Conservation (phyloP, 352 stramenopile species). For the Phytophthora hybrid region DNA sequence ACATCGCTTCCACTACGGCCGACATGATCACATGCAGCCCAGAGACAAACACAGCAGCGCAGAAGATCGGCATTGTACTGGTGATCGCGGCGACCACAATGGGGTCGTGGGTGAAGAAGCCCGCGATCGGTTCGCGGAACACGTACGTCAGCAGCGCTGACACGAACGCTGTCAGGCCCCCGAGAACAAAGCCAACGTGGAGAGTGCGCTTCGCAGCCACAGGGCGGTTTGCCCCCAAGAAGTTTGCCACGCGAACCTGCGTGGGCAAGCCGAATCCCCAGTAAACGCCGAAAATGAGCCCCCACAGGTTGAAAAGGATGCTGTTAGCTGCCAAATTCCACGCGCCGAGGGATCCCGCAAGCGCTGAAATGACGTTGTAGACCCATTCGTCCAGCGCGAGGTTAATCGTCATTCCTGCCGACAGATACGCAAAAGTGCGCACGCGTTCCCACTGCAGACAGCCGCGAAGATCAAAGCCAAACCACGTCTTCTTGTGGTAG, state of each 20-base stretch:
- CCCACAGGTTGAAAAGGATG: slow-evolving; percentile 87
- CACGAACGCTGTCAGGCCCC: slow-evolving; percentile 56
- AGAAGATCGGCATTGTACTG: slow-evolving; percentile 73
- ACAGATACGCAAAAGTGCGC: slow-evolving; percentile 69
- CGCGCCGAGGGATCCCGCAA: slow-evolving; percentile 70
- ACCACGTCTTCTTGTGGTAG: slow-evolving; percentile 86
- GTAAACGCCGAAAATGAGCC: slow-evolving; percentile 84
- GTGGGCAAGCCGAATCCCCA: slow-evolving; percentile 86
- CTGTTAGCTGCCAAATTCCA: slow-evolving; percentile 80
- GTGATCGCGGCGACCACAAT: slow-evolving; percentile 61
- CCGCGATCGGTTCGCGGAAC: slow-evolving; percentile 58
- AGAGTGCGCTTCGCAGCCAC: slow-evolving; percentile 65
- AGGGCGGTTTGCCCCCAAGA: slow-evolving; percentile 72
- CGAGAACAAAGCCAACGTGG: slow-evolving; percentile 72
- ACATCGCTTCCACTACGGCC: slow-evolving; percentile 84
- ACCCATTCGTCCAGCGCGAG: slow-evolving; percentile 83
- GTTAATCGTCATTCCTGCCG: slow-evolving; percentile 82
- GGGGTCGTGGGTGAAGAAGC: slow-evolving; percentile 74
- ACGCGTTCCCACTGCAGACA: slow-evolving; percentile 75
- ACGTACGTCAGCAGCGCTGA: slow-evolving; percentile 62
- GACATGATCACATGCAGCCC: slow-evolving; percentile 81
- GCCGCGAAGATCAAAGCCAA: slow-evolving; percentile 58
- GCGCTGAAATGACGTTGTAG: slow-evolving; percentile 79
- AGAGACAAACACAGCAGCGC: slow-evolving; percentile 75
- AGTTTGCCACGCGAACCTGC: slow-evolving; percentile 82